These are phyloP conservation scores for Macrolepiota fuliginosa DNA, from an alignment of 768 basidiomycete genomes.

Conservation along the genomic window DNA sequence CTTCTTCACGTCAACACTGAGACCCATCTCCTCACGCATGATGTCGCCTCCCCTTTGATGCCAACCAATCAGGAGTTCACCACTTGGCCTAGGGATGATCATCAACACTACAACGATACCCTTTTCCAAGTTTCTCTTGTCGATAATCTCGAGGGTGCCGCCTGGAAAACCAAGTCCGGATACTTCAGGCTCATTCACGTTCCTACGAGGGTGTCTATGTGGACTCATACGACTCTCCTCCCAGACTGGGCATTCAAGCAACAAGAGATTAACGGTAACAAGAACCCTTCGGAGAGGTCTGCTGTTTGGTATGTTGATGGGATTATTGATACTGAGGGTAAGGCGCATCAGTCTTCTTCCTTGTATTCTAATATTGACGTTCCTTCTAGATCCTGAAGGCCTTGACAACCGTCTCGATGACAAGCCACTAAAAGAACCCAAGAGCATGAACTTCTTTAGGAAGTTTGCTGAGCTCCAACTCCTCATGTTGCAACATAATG, in stretches of 20 bases:
- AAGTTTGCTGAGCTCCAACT: conserved; percentile 94
- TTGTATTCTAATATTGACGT: conserved; percentile 5
- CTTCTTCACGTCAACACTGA: conserved; percentile 87
- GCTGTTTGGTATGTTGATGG: conserved; percentile 90
- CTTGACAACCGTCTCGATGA: conserved; percentile 47
- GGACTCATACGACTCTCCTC: conserved; percentile 83
- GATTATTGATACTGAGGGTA: conserved; percentile 72
- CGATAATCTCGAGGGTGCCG: conserved; percentile 63
- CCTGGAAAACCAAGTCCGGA: conserved; percentile 92
- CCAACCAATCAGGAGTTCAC: conserved; percentile 99
- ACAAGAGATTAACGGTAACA: conserved; percentile 98
- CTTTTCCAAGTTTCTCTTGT: conserved; percentile 76
- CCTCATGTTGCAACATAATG: conserved; percentile 97
- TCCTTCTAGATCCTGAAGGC: conserved; percentile 49
- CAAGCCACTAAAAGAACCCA: conserved; percentile 62
- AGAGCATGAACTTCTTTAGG: conserved; percentile 86
- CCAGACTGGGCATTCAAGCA: conserved; percentile 98
- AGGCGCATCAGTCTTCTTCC: conserved; percentile 25
- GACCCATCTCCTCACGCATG: conserved; percentile 85
- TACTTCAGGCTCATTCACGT: conserved; percentile 91
- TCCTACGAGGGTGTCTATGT: conserved; percentile 88
- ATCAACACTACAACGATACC: conserved; percentile 81
- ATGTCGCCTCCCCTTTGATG: conserved; percentile 96
- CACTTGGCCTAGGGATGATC: conserved; percentile 81
- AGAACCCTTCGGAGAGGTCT: conserved; percentile 77